Evolutionary conservation across 2,329 filamentous ascomycete species (phyloP).

Genomic region (Pseudogymnoascus sp.): DNA sequence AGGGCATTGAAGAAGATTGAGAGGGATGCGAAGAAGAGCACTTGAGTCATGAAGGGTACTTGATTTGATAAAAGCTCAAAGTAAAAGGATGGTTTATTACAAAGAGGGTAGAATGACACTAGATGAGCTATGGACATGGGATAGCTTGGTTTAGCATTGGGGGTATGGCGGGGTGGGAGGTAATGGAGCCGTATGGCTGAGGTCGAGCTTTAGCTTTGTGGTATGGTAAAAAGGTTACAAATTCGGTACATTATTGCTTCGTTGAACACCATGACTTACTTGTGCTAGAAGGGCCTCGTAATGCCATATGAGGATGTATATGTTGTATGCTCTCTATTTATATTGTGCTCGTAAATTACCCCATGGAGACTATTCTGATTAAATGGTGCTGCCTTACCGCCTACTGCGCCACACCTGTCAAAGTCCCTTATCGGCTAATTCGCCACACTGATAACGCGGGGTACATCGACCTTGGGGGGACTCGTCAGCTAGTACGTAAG

Average conservation of each 20-base stretch:
- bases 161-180: not conserved
- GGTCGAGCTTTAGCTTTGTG: not conserved
- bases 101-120: not conserved
- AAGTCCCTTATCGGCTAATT: constrained; percentile 6
- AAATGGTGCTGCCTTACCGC: not conserved
- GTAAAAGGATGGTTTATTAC: not conserved
- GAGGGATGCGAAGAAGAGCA: constrained; percentile 50
- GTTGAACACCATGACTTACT: not conserved
- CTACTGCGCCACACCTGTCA: constrained; percentile 7
- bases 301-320: not conserved
- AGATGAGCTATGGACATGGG: not conserved
- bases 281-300: not conserved
- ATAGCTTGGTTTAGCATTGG: not conserved
- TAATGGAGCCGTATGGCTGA: not conserved
- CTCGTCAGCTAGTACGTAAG: constrained; percentile 6
- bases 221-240: not conserved
- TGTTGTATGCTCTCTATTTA: not conserved
- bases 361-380: not conserved
- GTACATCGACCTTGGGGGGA: not conserved
- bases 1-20: constrained; percentile 63
- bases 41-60: not conserved
- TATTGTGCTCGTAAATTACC: not conserved
- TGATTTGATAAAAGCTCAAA: not conserved
- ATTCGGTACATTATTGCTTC: not conserved
- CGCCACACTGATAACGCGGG: constrained; percentile 5